phyloP scores from a whole-genome alignment of 2,329 filamentous ascomycete genomes.

The Myriosclerotinia duriaeana region DNA sequence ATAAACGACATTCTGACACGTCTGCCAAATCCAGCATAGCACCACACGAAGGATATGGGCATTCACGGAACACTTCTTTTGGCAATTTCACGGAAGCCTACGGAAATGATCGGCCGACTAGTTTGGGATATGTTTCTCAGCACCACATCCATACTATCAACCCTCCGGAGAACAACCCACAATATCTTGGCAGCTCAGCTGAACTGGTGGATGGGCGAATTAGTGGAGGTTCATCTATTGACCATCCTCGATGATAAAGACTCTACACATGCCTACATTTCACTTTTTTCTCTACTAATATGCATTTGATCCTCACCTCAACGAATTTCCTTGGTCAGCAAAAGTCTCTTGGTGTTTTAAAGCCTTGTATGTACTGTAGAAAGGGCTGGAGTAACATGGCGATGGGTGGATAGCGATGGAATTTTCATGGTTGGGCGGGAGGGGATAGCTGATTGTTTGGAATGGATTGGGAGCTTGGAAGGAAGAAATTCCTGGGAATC shows the following conservation, averaged over 20 bases:
- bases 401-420: slow-evolving; percentile 9
- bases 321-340: slow-evolving; percentile 26
- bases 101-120: slow-evolving; percentile 52
- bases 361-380: slow-evolving; percentile 20
- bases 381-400: slow-evolving; percentile 23
- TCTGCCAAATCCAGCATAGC: slow-evolving; percentile 53
- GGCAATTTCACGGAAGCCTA: slow-evolving; percentile 40
- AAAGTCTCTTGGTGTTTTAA: slow-evolving; percentile 23
- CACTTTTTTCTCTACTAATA: slow-evolving; percentile 21
- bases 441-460: slow-evolving; percentile 6
- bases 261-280: slow-evolving; percentile 7
- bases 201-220: slow-evolving; percentile 52
- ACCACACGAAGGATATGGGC: slow-evolving; percentile 47
- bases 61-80: slow-evolving; percentile 38
- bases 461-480: not conserved
- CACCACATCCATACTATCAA: slow-evolving; percentile 58
- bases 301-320: slow-evolving; percentile 15
- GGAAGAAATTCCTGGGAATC: not conserved
- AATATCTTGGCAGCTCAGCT: slow-evolving; percentile 54
- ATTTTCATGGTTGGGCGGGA: not conserved
- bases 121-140: slow-evolving; percentile 57
- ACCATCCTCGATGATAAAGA: slow-evolving; percentile 25
- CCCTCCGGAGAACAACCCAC: slow-evolving; percentile 45
- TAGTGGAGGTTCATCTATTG: slow-evolving; percentile 32
- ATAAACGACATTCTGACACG: slow-evolving; percentile 51